Conservation (phyloP, 306 rosid genomes). For the Trifolium dubium region DNA sequence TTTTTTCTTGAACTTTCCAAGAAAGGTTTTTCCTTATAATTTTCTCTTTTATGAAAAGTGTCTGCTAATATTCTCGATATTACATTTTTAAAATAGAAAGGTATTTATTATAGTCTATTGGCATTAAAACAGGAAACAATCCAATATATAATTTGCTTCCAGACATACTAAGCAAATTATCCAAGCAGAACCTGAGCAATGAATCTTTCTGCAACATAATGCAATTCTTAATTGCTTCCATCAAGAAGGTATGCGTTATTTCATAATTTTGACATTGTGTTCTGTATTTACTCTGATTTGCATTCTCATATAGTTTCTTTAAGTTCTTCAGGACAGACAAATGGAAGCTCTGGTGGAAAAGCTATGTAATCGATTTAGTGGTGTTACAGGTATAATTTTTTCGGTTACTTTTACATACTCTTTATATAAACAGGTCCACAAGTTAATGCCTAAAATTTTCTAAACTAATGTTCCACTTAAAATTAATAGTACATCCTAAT, state of each 20-base stretch:
- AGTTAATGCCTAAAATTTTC: constrained; percentile 16
- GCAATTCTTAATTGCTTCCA: constrained; percentile 94
- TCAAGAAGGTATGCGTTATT: constrained; percentile 72
- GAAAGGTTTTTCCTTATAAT: constrained; percentile 62
- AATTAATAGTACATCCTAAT: background rate
- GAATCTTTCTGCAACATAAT: constrained; percentile 89
- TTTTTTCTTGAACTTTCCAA: constrained; percentile 89
- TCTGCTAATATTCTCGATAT: constrained; percentile 36
- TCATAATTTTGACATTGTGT: constrained; percentile 17
- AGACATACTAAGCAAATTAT: constrained; percentile 91
- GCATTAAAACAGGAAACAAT: constrained; percentile 73
- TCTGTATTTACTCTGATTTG: constrained; percentile 27
- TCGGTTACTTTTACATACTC: constrained; percentile 2
- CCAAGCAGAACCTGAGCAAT: constrained; percentile 69
- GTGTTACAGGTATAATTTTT: constrained; percentile 71
- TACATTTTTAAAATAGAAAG: background rate
- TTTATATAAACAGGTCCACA: background rate
- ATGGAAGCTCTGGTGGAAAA: constrained; percentile 98
- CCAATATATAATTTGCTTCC: constrained; percentile 95
- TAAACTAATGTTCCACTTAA: background rate
- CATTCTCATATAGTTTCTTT: constrained; percentile 39
- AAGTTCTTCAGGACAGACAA: constrained; percentile 77
- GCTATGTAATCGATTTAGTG: constrained; percentile 89
- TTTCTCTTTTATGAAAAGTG: background rate
- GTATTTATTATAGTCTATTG: constrained; percentile 23